Base-by-base conservation (phyloP, 2,329 filamentous ascomycete genomes). In the Tolypocladium ovalisporum region DNA sequence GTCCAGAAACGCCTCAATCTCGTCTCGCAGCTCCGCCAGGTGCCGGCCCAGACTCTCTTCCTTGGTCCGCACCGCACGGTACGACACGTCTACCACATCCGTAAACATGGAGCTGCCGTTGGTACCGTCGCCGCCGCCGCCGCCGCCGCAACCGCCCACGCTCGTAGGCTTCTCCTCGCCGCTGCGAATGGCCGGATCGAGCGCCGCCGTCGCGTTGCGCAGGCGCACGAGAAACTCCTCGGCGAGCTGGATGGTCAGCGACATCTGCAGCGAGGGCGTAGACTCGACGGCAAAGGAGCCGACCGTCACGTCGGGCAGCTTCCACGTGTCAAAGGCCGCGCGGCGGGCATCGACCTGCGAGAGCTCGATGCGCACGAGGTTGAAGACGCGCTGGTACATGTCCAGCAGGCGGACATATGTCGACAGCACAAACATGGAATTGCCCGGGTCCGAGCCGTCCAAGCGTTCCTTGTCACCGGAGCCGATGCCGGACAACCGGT, bases 221-320 rank as follows among this genome's bases (percentile, higher is more conserved):
- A 75, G 68, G 35, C 70, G 67, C 35, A 62, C 63, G 17, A 76
- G 65, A 47, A 75, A 74, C 61, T 74, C 71, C 58, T 75, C 71
- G 6, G 70, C 73, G n/a, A 76, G 64, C 59, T 75, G 72, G 35
- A 75, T 66, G 3, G 73, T 74, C 24, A 76, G 65, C 13, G 69
- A 74, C 69, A 75, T 74, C 58, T 75, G 73, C 37, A 75, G 64
- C n/a, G 69, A 68, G 1, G 72, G 71, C 4, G 72, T 69, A 15
- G 72, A 70, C 52, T 72, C 70, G 19, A 76, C 69, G 5, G 72
- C 67, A 51, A 75, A 74, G 4, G 71, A 71, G 5, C 74, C 73
- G 2, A 76, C 67, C 5, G 70, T 72, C 4, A 76, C 73, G 53
- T 72, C 69, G 13, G 74, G 74, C 2, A 76, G 68, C 55, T 71